Evolutionary conservation across 371 early-diverging fungal species (phyloP).

Genomic region (Lichtheimia corymbifera): DNA sequence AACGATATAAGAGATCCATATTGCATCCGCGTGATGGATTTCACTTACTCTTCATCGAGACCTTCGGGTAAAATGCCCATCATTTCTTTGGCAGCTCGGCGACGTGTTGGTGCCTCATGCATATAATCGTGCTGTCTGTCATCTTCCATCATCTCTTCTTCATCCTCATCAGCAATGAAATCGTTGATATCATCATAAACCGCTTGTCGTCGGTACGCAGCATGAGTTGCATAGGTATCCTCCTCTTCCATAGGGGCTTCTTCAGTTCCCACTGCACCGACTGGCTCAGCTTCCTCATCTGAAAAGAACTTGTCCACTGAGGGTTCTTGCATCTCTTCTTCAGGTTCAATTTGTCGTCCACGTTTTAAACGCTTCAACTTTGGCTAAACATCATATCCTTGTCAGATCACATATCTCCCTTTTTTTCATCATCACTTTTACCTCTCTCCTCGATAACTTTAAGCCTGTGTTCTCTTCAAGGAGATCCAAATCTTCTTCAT

Average conservation of each 20-base stretch:
- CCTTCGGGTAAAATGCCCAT: constrained; percentile 47
- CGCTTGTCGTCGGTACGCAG: constrained; percentile 38
- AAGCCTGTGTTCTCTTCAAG: constrained; percentile 84
- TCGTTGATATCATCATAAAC: constrained; percentile 65
- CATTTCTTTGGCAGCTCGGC: constrained; percentile 39
- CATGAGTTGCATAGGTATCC: constrained; percentile 31
- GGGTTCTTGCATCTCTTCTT: constrained; percentile 26
- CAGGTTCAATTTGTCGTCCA: constrained; percentile 51
- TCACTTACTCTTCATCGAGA: constrained; percentile 40
- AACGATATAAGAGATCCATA: not conserved
- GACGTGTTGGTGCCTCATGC: constrained; percentile 25
- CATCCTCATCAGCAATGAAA: constrained; percentile 75
- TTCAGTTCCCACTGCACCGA: constrained; percentile 8
- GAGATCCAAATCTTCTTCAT: constrained; percentile 86
- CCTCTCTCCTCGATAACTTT: constrained; percentile 41
- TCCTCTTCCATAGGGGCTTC: constrained; percentile 25
- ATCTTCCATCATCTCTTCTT: constrained; percentile 50
- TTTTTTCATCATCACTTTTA: not conserved
- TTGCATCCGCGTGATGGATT: not conserved
- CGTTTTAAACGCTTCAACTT: constrained; percentile 74
- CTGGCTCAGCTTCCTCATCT: constrained; percentile 56
- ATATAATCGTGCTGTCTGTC: constrained; percentile 29
- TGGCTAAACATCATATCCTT: constrained; percentile 26
- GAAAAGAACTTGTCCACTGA: constrained; percentile 57
- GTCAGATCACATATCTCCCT: not conserved